Evolutionary conservation across 306 rosid species (phyloP).

Genomic region (Fragaria ananassa): DNA sequence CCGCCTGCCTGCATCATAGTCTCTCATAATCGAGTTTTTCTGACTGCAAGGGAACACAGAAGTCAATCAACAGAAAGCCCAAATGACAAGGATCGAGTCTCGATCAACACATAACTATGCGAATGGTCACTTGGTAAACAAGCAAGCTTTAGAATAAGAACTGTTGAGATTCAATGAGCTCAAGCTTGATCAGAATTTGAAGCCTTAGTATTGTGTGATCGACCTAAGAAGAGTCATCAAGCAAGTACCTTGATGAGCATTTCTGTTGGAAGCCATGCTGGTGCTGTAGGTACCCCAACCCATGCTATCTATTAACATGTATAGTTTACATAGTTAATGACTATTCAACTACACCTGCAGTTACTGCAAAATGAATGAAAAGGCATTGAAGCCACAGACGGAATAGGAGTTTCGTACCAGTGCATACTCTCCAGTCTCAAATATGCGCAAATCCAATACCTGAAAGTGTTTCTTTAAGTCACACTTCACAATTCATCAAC

Average conservation of each 20-base stretch:
- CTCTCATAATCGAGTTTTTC: constrained; percentile 90
- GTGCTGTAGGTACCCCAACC: constrained; percentile 96
- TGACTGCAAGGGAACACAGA: constrained; percentile 53
- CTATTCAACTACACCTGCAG: too few relatives aligned
- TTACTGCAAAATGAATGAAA: neutral
- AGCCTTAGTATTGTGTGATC: neutral
- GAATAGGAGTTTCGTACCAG: constrained; percentile 44
- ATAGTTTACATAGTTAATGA: neutral
- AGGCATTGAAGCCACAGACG: neutral
- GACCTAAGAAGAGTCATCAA: neutral
- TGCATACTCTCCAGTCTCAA: constrained; percentile 92
- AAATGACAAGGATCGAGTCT: neutral
- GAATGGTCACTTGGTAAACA: neutral
- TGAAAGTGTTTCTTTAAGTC: constrained; percentile 23
- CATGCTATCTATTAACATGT: constrained; percentile 59
- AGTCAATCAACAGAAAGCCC: neutral
- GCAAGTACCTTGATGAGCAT: constrained; percentile 83
- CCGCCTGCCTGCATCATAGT: constrained; percentile 34
- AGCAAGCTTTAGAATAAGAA: neutral
- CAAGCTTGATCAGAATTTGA: neutral
- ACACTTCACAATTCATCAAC: neutral
- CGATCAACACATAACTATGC: neutral
- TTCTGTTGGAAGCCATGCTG: constrained; percentile 96
- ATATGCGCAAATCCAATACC: constrained; percentile 82
- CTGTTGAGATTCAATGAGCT: neutral